phyloP scores from a whole-genome alignment of 164 flowering plant genomes.

The Stephania japonica region DNA sequence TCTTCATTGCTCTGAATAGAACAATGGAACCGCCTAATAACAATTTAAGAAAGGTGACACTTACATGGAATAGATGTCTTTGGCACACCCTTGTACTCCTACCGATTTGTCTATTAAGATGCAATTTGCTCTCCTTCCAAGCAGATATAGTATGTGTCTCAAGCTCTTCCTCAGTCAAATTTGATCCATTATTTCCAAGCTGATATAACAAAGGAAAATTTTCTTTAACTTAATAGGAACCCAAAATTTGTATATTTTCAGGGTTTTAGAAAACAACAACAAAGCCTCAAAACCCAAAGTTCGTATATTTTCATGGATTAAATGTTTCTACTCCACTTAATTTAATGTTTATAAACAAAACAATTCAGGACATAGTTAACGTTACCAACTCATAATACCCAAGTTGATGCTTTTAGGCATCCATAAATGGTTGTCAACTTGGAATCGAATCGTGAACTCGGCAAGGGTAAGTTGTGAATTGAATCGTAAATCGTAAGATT shows the following conservation, averaged over 20 bases:
- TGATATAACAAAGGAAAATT: conserved; percentile 24
- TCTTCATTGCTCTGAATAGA: no score
- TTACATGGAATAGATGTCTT: conserved; percentile 66
- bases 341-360: no score
- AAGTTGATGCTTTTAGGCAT: neutral
- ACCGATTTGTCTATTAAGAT: conserved; percentile 44
- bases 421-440: no score
- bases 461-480: no score
- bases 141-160: conserved; percentile 90
- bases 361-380: neutral
- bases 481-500: no score
- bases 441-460: no score
- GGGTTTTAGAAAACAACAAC: no score
- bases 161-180: conserved; percentile 91
- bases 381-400: neutral
- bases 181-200: conserved; percentile 86
- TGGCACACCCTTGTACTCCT: conserved; percentile 37
- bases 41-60: conserved; percentile 14
- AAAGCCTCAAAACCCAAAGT: no score
- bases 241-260: no score
- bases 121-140: conserved; percentile 83
- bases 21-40: no score
- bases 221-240: neutral
- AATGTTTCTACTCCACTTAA: no score
- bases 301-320: no score